Evolutionary conservation across 768 basidiomycete genomes (phyloP), one percentile per base, ranked within the genome.

Genomic region (Mycena metata): DNA sequence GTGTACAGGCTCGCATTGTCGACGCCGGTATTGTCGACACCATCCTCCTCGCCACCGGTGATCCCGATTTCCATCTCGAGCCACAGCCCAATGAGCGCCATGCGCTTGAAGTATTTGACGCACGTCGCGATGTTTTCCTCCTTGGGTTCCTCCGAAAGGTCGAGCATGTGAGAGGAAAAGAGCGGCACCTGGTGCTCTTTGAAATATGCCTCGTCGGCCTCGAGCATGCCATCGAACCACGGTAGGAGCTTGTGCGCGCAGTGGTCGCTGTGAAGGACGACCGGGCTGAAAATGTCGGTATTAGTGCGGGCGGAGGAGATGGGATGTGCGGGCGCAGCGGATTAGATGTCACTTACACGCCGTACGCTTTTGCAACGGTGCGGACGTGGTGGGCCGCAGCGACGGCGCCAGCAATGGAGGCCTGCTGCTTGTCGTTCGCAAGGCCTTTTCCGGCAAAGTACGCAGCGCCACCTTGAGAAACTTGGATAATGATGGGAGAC

Each of bases 61-160:
- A 99, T 99, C 77, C 98, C 98, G 79, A 99, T 99, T 83, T 99
- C 98, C 98, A 99, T 99, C 88, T 99, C 98, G 80, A 99, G 95
- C 95, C 95, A 99, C 69, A 95, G 83, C 58, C 94, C 92, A 76
- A 99, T 80, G 69, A 91, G 89, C 3, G 94, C 93, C 96, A 99
- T 93, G 78, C 95, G 94, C 83, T 91, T 87, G 82, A 99, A 97
- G 88, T 99, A 99, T 78, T 95, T 89, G 66, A 85, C 95, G 80
- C 98, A 99, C 60, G 85, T 95, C 47, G 86, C 91, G 78, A 99
- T 99, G 86, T 99, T 99, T 76, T 98, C 87, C 69, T 96, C 96
- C 76, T 94, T 93, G 75, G 92, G 73, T 77, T 94, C 92, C 76
- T 98, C 97, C 46, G 96, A 98, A 72, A 98, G 90, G 80, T 98